A percentile compares a stretch with the other conserved stretches of the same genome.
Conservation (phyloP, 2,329 filamentous ascomycete species). For the Penicillium sp. region DNA sequence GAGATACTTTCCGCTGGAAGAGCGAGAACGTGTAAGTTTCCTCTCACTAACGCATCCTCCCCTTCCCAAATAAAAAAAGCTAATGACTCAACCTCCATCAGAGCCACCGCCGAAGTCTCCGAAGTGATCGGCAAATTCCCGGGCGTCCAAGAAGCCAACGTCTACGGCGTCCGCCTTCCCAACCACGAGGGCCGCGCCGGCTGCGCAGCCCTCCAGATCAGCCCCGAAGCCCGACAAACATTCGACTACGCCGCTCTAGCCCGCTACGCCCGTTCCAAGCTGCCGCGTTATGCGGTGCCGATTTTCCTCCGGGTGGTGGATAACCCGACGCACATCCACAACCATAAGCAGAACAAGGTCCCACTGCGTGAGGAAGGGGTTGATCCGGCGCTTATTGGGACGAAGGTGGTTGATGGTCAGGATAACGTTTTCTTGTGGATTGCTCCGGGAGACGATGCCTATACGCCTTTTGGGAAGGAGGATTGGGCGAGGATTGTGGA, state of each 20-base stretch:
- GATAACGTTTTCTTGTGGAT: conserved; percentile 57
- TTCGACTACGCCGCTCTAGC: conserved; percentile 67
- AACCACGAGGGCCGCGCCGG: conserved; percentile 71
- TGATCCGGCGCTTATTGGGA: conserved; percentile 55
- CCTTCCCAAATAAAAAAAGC: not conserved
- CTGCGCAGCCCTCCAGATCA: conserved; percentile 61
- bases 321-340: conserved; percentile 54
- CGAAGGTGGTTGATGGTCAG: conserved; percentile 48
- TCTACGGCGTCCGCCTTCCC: conserved; percentile 69
- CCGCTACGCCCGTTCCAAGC: conserved; percentile 59
- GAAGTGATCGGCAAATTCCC: conserved; percentile 64
- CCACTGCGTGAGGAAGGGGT: conserved; percentile 69
- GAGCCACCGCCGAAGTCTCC: conserved; percentile 65
- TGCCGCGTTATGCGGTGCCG: conserved; percentile 76
- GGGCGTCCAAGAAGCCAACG: conserved; percentile 67
- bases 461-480: conserved; percentile 60
- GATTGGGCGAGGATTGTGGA: conserved; percentile 61
- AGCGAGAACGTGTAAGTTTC: conserved; percentile 64
- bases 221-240: conserved; percentile 48
- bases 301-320: conserved; percentile 69
- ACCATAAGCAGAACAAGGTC: conserved; percentile 80
- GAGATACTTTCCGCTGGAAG: conserved; percentile 77
- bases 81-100: too few relatives aligned
- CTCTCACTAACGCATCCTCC: too few relatives aligned
- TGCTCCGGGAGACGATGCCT: conserved; percentile 54